Evolutionary conservation across 2,329 filamentous ascomycete species (phyloP).

Genomic region (Colletotrichum chrysophilum): DNA sequence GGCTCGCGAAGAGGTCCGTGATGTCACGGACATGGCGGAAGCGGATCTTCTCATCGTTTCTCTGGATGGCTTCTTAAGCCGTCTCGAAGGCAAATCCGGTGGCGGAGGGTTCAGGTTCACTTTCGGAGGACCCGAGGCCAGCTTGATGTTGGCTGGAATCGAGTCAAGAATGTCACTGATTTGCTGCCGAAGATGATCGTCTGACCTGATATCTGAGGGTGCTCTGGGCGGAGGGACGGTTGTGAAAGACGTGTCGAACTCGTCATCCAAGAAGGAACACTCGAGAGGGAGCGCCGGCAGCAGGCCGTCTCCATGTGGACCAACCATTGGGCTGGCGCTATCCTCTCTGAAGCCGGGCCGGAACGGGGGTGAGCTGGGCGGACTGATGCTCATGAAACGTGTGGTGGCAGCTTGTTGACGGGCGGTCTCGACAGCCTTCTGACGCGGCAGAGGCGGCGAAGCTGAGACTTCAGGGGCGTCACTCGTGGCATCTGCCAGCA

Average conservation of each 20-base stretch:
- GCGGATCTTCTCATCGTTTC: slow-evolving; percentile 52
- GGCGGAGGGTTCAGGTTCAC: slow-evolving; percentile 65
- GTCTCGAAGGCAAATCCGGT: slow-evolving; percentile 59
- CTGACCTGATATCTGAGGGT: slow-evolving; percentile 46
- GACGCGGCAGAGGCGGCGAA: slow-evolving; percentile 45
- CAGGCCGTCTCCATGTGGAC: slow-evolving; percentile 15
- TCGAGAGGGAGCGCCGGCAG: slow-evolving; percentile 46
- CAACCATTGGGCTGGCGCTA: slow-evolving; percentile 11
- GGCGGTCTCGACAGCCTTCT: slow-evolving; percentile 21
- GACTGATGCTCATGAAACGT: slow-evolving; percentile 44
- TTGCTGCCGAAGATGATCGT: slow-evolving; percentile 78
- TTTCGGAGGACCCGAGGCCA: slow-evolving; percentile 58
- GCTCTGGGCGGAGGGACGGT: slow-evolving; percentile 39
- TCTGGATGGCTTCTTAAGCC: slow-evolving; percentile 46
- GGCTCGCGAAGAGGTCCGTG: slow-evolving; percentile 49
- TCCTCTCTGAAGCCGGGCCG: slow-evolving; percentile 1
- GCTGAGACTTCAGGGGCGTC: slow-evolving; percentile 48
- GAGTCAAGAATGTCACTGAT: slow-evolving; percentile 79
- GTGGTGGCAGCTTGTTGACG: background rate
- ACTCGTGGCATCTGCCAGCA: slow-evolving; percentile 46
- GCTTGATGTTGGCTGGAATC: slow-evolving; percentile 80
- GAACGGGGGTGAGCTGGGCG: slow-evolving; percentile 54
- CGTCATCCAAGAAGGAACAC: slow-evolving; percentile 52
- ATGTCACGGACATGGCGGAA: slow-evolving; percentile 50
- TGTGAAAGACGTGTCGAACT: slow-evolving; percentile 46